phyloP scores from a whole-genome alignment of 2,329 filamentous ascomycete genomes.

The Clarireedia monteithiana region DNA sequence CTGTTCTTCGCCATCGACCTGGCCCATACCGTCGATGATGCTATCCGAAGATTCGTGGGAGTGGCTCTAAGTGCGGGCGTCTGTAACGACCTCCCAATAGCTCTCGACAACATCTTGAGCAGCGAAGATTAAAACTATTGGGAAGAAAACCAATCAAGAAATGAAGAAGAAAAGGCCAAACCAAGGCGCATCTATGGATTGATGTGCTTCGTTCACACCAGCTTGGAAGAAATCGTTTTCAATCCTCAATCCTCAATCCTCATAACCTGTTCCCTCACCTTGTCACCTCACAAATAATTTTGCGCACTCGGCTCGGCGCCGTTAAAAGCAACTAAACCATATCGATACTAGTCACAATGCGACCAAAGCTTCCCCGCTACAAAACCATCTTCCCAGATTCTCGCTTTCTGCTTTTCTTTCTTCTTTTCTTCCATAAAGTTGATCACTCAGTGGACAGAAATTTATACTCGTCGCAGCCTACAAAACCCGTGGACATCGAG shows the following conservation, averaged over 20 bases:
- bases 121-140: neutral
- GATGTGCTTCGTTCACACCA: too few relatives aligned
- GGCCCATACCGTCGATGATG: constrained; percentile 34
- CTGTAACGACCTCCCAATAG: constrained; percentile 22
- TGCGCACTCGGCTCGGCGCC: constrained; percentile 2
- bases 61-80: constrained; percentile 21
- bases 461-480: constrained; percentile 49
- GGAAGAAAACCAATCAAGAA: neutral
- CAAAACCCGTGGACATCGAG: constrained; percentile 42
- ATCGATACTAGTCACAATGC: neutral
- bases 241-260: neutral
- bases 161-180: neutral
- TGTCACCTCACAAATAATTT: neutral
- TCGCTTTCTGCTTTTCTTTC: constrained; percentile 21
- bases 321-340: neutral
- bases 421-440: constrained; percentile 43
- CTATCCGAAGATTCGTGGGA: constrained; percentile 27
- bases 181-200: too few relatives aligned
- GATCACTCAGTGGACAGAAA: constrained; percentile 42
- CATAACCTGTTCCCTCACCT: neutral
- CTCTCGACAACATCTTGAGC: constrained; percentile 28
- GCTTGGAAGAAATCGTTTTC: neutral
- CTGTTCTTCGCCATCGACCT: constrained; percentile 38
- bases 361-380: neutral
- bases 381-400: neutral